A percentile compares a stretch with the other conserved stretches of the same genome.
phyloP scores from a whole-genome alignment of 2,329 filamentous ascomycete genomes.

The Diaporthe batatas region DNA sequence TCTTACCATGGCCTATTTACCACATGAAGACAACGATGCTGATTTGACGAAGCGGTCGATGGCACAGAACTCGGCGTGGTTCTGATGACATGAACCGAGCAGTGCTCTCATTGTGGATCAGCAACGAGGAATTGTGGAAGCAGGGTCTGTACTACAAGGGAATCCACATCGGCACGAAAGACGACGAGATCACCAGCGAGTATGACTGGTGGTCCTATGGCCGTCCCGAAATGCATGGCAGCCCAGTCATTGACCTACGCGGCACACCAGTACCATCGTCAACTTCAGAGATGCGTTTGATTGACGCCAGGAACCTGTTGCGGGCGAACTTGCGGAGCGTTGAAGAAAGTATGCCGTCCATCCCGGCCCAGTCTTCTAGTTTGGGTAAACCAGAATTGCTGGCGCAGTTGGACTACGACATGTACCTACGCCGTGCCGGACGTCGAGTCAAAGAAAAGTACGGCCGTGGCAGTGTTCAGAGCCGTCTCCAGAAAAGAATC shows the following conservation, averaged over 20 bases:
- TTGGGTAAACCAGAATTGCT: fast-evolving
- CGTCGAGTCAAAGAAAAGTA: neutral
- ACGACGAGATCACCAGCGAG: neutral
- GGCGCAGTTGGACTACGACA: too few species aligned
- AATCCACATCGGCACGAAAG: slow-evolving; percentile 9
- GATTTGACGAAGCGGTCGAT: neutral
- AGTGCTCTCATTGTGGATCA: neutral
- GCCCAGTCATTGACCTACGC: neutral
- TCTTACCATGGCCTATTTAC: too few species aligned
- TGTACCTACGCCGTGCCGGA: too few species aligned
- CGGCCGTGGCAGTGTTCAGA: neutral
- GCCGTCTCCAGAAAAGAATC: too few species aligned
- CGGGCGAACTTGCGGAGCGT: slow-evolving; percentile 3
- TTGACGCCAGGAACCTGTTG: neutral
- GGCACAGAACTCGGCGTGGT: neutral
- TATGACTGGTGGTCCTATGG: slow-evolving; percentile 14
- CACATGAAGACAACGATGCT: neutral
- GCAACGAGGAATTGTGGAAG: slow-evolving; percentile 14
- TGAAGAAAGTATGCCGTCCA: neutral
- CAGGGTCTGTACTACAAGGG: neutral
- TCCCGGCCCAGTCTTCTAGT: neutral
- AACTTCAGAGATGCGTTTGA: neutral
- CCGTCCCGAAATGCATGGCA: neutral
- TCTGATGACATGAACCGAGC: neutral
- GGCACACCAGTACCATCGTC: neutral